Base-by-base conservation (phyloP, 169 alveolate genomes). In the Plasmodium billcollinsi region DNA sequence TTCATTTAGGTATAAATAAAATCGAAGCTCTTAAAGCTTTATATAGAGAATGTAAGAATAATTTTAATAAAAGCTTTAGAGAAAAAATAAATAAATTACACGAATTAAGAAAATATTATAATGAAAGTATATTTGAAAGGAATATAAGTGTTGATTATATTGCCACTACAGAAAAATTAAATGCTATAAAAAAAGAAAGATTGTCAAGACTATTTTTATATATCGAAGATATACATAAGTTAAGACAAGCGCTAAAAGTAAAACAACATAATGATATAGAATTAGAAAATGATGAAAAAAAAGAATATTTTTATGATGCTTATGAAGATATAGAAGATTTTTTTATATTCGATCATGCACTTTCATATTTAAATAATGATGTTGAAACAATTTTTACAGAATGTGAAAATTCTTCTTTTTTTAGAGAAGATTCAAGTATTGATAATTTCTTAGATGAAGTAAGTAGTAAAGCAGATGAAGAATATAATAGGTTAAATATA, bases 281-380 rank as follows among this genome's bases (percentile, higher is more conserved):
- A 71, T 59, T 72, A 59, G 86, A 62, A 56, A 58, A 61, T 47
- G 88, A 72, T 29, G 88, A 49, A 49, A 62, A 65, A 26, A 86
- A 70, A 29, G 92, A 86, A 61, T n/a, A 52, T 71, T 86, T 86
- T 72, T 86, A 86, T 65, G 92, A 86, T 63, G 86, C 92, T 14
- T 61, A 86, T 86, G 92, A 86, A 67, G 61, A 86, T 66, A 72
- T 86, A 58, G 92, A 86, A 45, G 88, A 86, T 56, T 86, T 86
- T 45, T 86, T 71, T 54, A 72, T 86, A 71, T 86, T 71, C 29
- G 92, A 86, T 72, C 50, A 73, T 24, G 14, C 88, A 14, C 26
- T 86, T 15, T 86, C 92, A 9, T 71, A 18, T 43, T 2, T 49
- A 47, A 65, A 39, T 70, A 73, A 71, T 71, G 92, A 86, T 20